These are phyloP conservation scores for Talaromyces verruculosus DNA, from an alignment of 2,329 filamentous ascomycete species.

Conservation along the genomic window DNA sequence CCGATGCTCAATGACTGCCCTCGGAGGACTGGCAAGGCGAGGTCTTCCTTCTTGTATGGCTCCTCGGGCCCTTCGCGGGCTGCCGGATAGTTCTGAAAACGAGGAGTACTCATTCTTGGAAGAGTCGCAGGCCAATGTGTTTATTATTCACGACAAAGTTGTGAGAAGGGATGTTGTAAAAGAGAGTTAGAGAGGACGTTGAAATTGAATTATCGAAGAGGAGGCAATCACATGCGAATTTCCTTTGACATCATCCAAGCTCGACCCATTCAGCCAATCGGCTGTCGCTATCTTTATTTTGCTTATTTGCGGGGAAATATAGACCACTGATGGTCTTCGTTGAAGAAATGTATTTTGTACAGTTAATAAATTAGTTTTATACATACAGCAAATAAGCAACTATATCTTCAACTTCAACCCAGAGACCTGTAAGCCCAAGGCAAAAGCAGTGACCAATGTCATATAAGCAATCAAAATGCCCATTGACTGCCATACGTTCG, in stretches of 20 bases:
- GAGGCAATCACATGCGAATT: conserved; percentile 12
- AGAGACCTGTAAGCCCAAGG: conserved; percentile 46
- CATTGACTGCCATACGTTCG: conserved; percentile 65
- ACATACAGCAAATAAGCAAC: background rate
- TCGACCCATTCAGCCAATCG: conserved; percentile 1
- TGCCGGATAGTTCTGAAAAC: conserved; percentile 41
- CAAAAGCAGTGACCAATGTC: conserved; percentile 63
- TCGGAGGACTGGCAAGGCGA: conserved; percentile 68
- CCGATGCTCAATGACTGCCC: conserved; percentile 64
- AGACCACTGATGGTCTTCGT: background rate
- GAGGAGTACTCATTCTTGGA: conserved; percentile 17
- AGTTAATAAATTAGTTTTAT: background rate
- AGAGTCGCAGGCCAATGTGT: no score
- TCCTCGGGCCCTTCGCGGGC: conserved; percentile 41
- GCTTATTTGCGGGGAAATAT: background rate
- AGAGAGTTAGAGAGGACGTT: background rate
- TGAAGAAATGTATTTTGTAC: background rate
- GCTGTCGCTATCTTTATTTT: background rate
- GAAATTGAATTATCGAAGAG: background rate
- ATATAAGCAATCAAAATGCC: conserved; percentile 73
- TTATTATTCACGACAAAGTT: background rate
- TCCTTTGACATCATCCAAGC: background rate
- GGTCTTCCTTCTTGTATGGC: conserved; percentile 51
- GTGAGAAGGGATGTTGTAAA: background rate
- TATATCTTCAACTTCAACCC: conserved; percentile 36